These are phyloP conservation scores for Cyberlindnera amylophila DNA, from an alignment of 805 yeast genomes.

Conservation along the genomic window DNA sequence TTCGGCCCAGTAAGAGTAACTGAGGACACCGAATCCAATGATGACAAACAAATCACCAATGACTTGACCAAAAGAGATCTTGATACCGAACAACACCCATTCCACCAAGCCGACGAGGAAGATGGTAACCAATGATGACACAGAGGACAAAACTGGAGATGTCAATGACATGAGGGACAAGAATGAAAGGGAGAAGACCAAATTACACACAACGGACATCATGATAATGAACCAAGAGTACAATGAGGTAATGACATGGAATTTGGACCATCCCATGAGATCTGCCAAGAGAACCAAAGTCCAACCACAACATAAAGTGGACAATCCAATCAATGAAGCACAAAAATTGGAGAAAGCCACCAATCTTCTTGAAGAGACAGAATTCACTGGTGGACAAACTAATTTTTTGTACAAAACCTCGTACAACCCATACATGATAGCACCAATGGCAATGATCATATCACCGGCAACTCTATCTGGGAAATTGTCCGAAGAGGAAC, in stretches of 20 bases:
- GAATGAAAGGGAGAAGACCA: conserved; percentile 67
- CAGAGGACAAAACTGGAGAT: conserved; percentile 76
- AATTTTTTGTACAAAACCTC: conserved; percentile 78
- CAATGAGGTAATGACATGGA: conserved; percentile 45
- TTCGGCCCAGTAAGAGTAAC: conserved; percentile 63
- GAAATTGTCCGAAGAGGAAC: conserved; percentile 29
- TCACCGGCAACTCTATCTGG: conserved; percentile 70
- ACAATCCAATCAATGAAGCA: conserved; percentile 63
- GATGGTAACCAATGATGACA: conserved; percentile 68
- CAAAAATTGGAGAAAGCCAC: conserved; percentile 77
- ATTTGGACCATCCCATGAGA: conserved; percentile 51
- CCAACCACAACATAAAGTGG: conserved; percentile 49
- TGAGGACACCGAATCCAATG: conserved; percentile 63
- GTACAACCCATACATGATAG: conserved; percentile 73
- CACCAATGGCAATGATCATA: conserved; percentile 65
- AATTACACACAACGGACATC: conserved; percentile 57
- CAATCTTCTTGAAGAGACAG: conserved; percentile 62
- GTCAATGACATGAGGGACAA: conserved; percentile 78
- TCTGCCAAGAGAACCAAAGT: conserved; percentile 46
- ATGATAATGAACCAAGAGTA: conserved; percentile 41
- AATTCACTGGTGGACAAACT: conserved; percentile 67
- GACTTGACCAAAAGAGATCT: conserved; percentile 51
- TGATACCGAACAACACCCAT: conserved; percentile 60
- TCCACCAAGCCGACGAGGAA: conserved; percentile 76
- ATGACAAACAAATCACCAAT: conserved; percentile 69